Percentiles rank a stretch among this genome's conserved stretches.
phyloP scores from a whole-genome alignment of 2,329 filamentous ascomycete genomes.

The Monosporascus ibericus region DNA sequence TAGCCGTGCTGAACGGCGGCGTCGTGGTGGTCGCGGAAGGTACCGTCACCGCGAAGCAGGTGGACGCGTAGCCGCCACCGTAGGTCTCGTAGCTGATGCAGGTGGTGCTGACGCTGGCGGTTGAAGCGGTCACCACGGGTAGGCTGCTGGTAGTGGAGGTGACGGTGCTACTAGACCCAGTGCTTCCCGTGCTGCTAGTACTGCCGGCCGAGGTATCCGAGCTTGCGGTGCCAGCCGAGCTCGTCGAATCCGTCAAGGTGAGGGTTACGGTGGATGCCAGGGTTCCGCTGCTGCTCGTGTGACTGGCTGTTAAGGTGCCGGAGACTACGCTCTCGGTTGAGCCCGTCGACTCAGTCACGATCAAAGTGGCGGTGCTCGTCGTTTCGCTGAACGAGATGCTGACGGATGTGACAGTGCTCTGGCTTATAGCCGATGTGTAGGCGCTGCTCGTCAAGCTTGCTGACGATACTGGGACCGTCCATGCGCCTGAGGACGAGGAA shows the following conservation, averaged over 20 bases:
- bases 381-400: not conserved
- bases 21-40: constrained; percentile 3
- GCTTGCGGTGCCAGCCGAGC: not conserved
- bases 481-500: not conserved
- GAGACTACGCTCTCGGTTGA: not conserved
- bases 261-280: not conserved
- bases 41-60: constrained; percentile 12
- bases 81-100: constrained; percentile 14
- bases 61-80: constrained; percentile 15
- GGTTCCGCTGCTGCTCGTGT: not conserved
- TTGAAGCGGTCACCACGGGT: not conserved
- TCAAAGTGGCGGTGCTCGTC: not conserved
- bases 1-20: constrained; percentile 6
- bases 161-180: not conserved
- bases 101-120: constrained; percentile 11
- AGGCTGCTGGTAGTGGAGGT: not conserved
- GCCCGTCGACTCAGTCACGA: not conserved
- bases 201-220: not conserved
- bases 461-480: not conserved
- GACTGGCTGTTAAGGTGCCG: not conserved
- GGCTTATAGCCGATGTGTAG: not conserved
- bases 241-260: no score
- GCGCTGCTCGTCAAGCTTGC: not conserved
- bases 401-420: not conserved
- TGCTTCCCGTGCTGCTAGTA: not conserved